Conservation (phyloP, 768 basidiomycete genomes). For the Collybiopsis confluens region DNA sequence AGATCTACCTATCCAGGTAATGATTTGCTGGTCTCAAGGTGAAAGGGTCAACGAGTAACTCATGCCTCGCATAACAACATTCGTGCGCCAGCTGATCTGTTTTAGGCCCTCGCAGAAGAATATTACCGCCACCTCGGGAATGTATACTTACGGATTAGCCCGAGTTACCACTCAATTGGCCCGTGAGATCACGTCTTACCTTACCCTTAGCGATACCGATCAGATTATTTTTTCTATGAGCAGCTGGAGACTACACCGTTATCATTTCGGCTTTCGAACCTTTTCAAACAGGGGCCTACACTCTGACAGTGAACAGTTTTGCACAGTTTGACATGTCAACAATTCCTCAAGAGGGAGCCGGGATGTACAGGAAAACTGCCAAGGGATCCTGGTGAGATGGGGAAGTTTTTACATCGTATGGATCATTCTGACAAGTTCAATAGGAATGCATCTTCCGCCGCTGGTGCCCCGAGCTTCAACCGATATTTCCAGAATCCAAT, state of each 20-base stretch:
- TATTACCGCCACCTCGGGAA: constrained; percentile 66
- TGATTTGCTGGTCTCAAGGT: constrained; percentile 71
- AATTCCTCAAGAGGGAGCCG: constrained; percentile 85
- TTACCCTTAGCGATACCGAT: background rate
- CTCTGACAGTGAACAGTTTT: constrained; percentile 59
- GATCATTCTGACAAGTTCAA: background rate
- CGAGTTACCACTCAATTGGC: constrained; percentile 45
- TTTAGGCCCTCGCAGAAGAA: constrained; percentile 60
- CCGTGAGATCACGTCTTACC: constrained; percentile 47
- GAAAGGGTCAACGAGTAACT: constrained; percentile 69
- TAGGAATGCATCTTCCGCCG: constrained; percentile 59
- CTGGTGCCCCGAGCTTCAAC: constrained; percentile 63
- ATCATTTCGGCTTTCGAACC: constrained; percentile 86
- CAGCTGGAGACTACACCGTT: constrained; percentile 78
- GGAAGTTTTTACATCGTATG: background rate
- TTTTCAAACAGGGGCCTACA: constrained; percentile 59
- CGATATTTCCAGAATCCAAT: constrained; percentile 66
- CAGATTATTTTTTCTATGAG: background rate
- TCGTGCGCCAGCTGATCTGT: background rate
- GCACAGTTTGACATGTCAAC: constrained; percentile 54
- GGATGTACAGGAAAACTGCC: constrained; percentile 73
- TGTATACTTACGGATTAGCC: constrained; percentile 78
- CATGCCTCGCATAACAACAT: constrained; percentile 21
- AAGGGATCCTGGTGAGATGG: constrained; percentile 68
- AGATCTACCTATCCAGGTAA: constrained; percentile 70